A percentile compares a stretch with the other conserved stretches of the same genome.
phyloP scores from a whole-genome alignment of 1,139 yeast species.

The Debaryomyces nepalensis region DNA sequence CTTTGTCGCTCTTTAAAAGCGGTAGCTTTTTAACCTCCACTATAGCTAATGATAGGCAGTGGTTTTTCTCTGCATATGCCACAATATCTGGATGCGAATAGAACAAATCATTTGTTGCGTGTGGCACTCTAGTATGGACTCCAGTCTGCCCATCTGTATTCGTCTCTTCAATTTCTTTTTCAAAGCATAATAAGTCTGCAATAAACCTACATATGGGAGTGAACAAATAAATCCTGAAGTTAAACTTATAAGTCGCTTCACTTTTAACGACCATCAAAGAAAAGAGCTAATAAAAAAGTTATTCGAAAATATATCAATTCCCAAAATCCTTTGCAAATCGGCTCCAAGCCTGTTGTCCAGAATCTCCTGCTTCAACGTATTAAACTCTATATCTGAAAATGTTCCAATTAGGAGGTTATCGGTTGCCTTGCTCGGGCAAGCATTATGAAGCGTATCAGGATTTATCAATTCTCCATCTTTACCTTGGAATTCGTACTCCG shows the following conservation, averaged over 20 bases:
- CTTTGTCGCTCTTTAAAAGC: background rate
- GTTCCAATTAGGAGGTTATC: conserved; percentile 3
- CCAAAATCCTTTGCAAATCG: background rate
- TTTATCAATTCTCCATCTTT: background rate
- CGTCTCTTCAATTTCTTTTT: background rate
- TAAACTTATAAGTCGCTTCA: background rate
- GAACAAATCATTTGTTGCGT: conserved; percentile 1
- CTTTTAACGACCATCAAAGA: background rate
- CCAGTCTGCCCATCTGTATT: background rate
- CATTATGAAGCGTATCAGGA: background rate
- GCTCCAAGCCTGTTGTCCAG: background rate
- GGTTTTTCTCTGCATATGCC: background rate
- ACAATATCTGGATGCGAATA: conserved; percentile 1
- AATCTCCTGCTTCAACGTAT: background rate
- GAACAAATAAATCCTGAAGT: background rate
- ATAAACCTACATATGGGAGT: background rate
- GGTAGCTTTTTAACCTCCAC: conserved; percentile 7
- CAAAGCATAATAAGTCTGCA: background rate
- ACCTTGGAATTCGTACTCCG: conserved; percentile 2
- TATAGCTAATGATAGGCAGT: background rate
- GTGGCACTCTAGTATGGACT: background rate
- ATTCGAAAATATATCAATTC: background rate
- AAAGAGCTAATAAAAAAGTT: background rate
- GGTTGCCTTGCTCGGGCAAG: background rate
- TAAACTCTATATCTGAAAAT: conserved; percentile 1